These are phyloP conservation scores for Epichloe hybrida DNA, from an alignment of 2,329 filamentous ascomycete species.

Conservation along the genomic window DNA sequence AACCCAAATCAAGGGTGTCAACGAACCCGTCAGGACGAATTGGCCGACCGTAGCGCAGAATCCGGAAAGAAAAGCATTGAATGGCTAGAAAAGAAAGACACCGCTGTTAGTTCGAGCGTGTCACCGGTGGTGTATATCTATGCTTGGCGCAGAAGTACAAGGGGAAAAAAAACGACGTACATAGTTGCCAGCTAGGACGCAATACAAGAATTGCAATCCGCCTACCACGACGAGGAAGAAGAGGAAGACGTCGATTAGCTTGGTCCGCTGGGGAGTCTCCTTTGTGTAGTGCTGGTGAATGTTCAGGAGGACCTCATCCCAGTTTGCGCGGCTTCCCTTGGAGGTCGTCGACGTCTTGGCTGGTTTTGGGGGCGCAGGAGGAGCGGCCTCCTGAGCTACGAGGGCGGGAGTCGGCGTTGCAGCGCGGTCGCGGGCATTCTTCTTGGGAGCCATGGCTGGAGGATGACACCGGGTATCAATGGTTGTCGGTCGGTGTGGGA, in stretches of 20 bases:
- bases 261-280: conserved; percentile 76
- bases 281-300: conserved; percentile 68
- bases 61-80: conserved; percentile 95
- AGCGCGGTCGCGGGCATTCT: conserved; percentile 21
- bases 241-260: conserved; percentile 87
- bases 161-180: conserved; percentile 40
- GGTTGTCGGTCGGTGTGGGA: neutral
- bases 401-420: conserved; percentile 4
- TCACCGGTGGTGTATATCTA: neutral
- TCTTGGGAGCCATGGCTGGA: conserved; percentile 42
- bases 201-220: conserved; percentile 87
- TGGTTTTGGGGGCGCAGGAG: neutral
- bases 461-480: neutral
- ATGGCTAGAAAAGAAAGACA: conserved; percentile 47
- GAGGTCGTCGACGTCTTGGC: conserved; percentile 2
- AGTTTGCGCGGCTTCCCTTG: conserved; percentile 21
- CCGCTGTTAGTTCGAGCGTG: conserved; percentile 8
- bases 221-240: conserved; percentile 74
- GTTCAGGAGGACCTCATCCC: conserved; percentile 49
- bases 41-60: conserved; percentile 93
- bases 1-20: neutral
- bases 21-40: conserved; percentile 82
- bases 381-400: neutral
- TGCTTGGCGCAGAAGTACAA: neutral
- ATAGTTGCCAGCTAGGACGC: conserved; percentile 82